A percentile compares a stretch with the other conserved stretches of the same genome.
Conservation (phyloP, 1,139 yeast species). For the Diutina sp. region DNA sequence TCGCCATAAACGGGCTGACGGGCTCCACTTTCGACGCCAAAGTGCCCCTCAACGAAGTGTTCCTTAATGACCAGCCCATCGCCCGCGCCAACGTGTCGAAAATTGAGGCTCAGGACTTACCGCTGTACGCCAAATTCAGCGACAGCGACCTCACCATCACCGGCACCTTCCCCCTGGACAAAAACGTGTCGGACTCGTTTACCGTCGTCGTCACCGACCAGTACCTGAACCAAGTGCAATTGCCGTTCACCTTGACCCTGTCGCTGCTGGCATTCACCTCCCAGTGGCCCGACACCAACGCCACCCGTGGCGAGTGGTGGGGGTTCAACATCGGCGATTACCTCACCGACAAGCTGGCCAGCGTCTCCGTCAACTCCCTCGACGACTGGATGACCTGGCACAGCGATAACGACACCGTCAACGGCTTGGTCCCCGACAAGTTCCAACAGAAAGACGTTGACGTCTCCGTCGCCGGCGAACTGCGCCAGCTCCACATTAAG, state of each 20-base stretch:
- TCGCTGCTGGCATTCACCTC: constrained; percentile 40
- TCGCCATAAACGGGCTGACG: constrained; percentile 55
- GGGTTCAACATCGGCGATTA: constrained; percentile 9
- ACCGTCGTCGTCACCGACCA: constrained; percentile 47
- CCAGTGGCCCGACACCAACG: constrained; percentile 45
- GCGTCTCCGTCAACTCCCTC: constrained; percentile 20
- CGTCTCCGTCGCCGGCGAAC: constrained; percentile 5
- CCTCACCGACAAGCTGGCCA: constrained; percentile 40
- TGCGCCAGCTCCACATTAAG: constrained; percentile 35
- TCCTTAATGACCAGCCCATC: constrained; percentile 44
- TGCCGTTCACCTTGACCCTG: constrained; percentile 40
- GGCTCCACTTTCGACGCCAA: constrained; percentile 39
- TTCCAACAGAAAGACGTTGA: constrained; percentile 19
- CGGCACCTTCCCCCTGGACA: constrained; percentile 43
- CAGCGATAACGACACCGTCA: constrained; percentile 46
- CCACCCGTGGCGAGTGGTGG: constrained; percentile 36
- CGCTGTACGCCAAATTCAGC: constrained; percentile 47
- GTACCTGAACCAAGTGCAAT: constrained; percentile 49
- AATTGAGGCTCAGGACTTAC: constrained; percentile 35
- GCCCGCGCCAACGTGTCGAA: constrained; percentile 38
- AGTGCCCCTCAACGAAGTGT: constrained; percentile 48
- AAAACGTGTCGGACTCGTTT: constrained; percentile 31
- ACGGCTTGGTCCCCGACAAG: constrained; percentile 53
- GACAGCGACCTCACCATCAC: constrained; percentile 28
- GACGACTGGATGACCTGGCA: constrained; percentile 59